These are phyloP conservation scores for Sarcodon sp. DNA, from an alignment of 768 basidiomycete genomes.

Conservation along the genomic window DNA sequence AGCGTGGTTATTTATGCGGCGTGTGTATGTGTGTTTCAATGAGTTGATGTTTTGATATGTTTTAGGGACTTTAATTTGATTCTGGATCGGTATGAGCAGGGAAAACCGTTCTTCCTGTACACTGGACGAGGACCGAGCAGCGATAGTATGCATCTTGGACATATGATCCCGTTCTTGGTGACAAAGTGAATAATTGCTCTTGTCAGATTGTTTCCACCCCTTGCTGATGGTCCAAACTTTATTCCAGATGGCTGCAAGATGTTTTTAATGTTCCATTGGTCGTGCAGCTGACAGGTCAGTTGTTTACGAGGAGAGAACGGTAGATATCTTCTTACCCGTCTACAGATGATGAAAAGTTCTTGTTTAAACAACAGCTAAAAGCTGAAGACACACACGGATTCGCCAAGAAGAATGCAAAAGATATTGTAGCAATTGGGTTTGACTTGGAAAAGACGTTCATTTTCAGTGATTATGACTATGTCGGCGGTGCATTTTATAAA, in stretches of 20 bases:
- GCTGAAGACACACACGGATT: slow-evolving; percentile 79
- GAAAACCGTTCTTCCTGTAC: slow-evolving; percentile 96
- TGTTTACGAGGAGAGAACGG: no score
- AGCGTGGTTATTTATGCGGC: neutral
- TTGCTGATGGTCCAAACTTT: neutral
- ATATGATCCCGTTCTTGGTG: slow-evolving; percentile 95
- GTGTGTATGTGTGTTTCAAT: neutral
- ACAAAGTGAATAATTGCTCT: slow-evolving; percentile 67
- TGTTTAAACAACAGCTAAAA: slow-evolving; percentile 93
- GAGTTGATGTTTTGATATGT: slow-evolving; percentile 2
- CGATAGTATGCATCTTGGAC: slow-evolving; percentile 95
- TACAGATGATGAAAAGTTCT: slow-evolving; percentile 94
- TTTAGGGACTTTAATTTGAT: slow-evolving; percentile 86
- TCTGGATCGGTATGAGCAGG: slow-evolving; percentile 89
- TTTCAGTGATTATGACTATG: slow-evolving; percentile 83
- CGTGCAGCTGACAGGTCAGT: slow-evolving; percentile 82
- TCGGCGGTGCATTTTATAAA: slow-evolving; percentile 89
- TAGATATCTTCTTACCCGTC: no score
- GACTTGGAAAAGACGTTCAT: slow-evolving; percentile 90
- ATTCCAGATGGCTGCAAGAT: slow-evolving; percentile 92
- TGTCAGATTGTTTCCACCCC: neutral
- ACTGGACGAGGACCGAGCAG: slow-evolving; percentile 96
- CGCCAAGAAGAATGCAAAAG: slow-evolving; percentile 77
- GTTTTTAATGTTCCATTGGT: slow-evolving; percentile 93
- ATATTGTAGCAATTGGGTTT: slow-evolving; percentile 96